Evolutionary conservation across 2,329 filamentous ascomycete genomes (phyloP), one percentile per base, ranked within the genome.

Genomic region (Helicocarpus griseus): DNA sequence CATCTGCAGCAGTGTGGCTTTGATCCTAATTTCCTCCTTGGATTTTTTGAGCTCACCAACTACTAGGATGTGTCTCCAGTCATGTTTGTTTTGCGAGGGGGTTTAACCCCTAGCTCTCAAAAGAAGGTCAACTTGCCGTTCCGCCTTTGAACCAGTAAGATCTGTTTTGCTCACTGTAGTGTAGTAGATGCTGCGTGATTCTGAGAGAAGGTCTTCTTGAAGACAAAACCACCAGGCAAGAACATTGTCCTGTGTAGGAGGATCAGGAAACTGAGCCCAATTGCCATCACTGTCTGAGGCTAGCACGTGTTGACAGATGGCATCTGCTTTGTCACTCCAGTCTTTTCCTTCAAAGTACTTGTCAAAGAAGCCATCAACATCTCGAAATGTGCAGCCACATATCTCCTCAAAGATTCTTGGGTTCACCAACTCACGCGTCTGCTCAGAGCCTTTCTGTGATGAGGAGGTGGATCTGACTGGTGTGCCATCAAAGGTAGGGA

Each of bases 281-380:
- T 22, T 11, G 19, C 49, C 44, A 48, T 46, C 28, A 8, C 22
- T 41, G 21, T 54, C 35, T 36, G n/a, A 31, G 9, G 26, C 33
- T 36, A 54, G 24, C 44, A 55, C 33, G 22, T 3, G 17, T 36
- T 47, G 5, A 50, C 38, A 52, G 8, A 53, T 45, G 26, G 40
- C 53, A 36, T 45, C 19, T 24, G 24, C 50, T 35, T 33, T 38
- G 11, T 40, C 6, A 11, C 28, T 56, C 56, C 54, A 59, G 47
- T 51, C 26, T 47, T 56, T 59, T 38, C 48, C 54, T 41, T 58
- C 48, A 51, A 60, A 61, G 48, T 61, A 59, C 47, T 61, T 61
- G 1, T 36, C 33, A 40, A 57, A 56, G 46, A 60, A 59, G 1
- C 56, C 55, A 4, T 54, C 44, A 11, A 60, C 56, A 49, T 54